Evolutionary conservation across 2,329 filamentous ascomycete genomes (phyloP), one percentile per base, ranked within the genome.

Genomic region (Pseudogymnoascus sp.): DNA sequence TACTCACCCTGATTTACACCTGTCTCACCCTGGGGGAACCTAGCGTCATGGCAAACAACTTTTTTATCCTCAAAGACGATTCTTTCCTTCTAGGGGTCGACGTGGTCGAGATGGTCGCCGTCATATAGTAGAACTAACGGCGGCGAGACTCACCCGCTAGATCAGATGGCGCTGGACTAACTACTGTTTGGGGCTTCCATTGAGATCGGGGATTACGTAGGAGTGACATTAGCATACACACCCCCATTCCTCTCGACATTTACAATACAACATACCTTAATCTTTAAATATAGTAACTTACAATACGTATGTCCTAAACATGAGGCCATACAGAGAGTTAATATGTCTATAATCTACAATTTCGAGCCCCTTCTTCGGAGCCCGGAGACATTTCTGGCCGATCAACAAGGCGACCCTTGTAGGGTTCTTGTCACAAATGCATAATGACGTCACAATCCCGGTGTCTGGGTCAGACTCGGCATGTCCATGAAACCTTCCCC

Each of bases 21-120:
- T 52, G 45, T 52, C 45, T 52, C 45, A 52, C 45, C 5, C 26
- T n/a, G n/a, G 23, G 45, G 45, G 45, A n/a, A 52, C 45, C 45
- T 52, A 52, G 45, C 26, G 45, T 30, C 41, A 48, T 48, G 23
- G 41, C 7, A 48, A 48, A 30, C 41, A 48, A 48, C 41, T 48
- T 48, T 48, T 48, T 28, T 23, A 12, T 48, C 23, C 41, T n/a
- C 23, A 48, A 15, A 30, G 41, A 48, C 41, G 23, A 48, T 48
- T 18, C 41, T 28, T 48, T 23, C 41, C 41, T 48, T 48, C 41
- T 48, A 15, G 41, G 41, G 41, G 41, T 74, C 66, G 62, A 82
- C 83, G 59, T 76, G 72, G n/a, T 71, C 72, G 3, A 82, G 75
- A 0, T 0, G 79, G 77, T 5, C 82, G 82, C 1, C 82, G 78